Base-by-base conservation (phyloP, 2,329 filamentous ascomycete species). In the Talaromyces atroroseus region DNA sequence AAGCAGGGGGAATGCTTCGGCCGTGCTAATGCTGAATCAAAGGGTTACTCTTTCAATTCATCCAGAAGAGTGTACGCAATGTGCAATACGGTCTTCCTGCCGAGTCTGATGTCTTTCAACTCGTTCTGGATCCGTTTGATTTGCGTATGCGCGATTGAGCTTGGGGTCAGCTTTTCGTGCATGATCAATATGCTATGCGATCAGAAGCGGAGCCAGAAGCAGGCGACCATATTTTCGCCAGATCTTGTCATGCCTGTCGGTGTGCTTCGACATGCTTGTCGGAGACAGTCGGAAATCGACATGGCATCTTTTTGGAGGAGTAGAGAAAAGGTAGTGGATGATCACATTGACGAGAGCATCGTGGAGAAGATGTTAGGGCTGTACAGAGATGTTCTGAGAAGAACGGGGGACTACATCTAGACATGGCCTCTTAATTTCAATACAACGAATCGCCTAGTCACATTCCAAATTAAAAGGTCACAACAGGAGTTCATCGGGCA, bases 31-130 rank as follows among this genome's bases (percentile, higher is more conserved):
- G 3, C 32, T 34, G 32, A 5, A 34, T 10, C 32, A 34, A 34
- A 34, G 32, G 8, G 32, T 5, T 14, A 40, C 7, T 7, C 12
- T n/a, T 12, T n/a, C 8, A 23, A 14, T n/a, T 40, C 48, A 8
- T 14, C 48, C 32, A 23, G 32, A 21, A 21, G 10, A 23, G 26
- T 46, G 5, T 57, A 53, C n/a, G 24, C 34, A 40, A 16, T 44
- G 32, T 57, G 55, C 34, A 57, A 57, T 18, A 18, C 14, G 26
- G 52, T 58, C 20, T 58, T 58, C 14, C 14, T 55, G 8, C 51
- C 56, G 6, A 58, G 56, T 42, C 18, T 55, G 23, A 55, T 16
- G 16, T 58, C 56, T 24, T 58, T 58, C 20, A 58, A 58, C 34
- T 44, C 47, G 8, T 58, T 58, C 34, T 58, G 56, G 56, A 54